Evolutionary conservation across 805 yeast genomes (phyloP).

Genomic region (Candida pini): DNA sequence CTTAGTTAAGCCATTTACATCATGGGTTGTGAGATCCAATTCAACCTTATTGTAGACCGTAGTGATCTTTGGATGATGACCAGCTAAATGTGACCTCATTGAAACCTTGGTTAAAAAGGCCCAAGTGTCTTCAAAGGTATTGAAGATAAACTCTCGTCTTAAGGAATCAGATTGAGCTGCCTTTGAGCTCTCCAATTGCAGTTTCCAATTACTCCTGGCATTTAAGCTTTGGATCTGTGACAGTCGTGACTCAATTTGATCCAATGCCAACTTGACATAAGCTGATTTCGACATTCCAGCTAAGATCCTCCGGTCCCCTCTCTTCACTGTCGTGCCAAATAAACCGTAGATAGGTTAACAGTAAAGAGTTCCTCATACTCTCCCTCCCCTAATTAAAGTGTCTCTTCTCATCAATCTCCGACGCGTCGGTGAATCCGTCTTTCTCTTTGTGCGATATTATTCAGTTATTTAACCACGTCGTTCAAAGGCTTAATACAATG

Average conservation of each 20-base stretch:
- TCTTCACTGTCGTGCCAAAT: too few relatives aligned
- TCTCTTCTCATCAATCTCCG: too few relatives aligned
- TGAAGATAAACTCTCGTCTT: slow-evolving; percentile 36
- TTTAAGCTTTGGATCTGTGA: slow-evolving; percentile 8
- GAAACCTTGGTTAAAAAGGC: slow-evolving; percentile 54
- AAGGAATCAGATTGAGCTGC: slow-evolving; percentile 15
- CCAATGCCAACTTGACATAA: slow-evolving; percentile 23
- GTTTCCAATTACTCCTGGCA: slow-evolving; percentile 8
- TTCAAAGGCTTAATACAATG: too few relatives aligned
- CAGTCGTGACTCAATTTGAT: slow-evolving; percentile 20
- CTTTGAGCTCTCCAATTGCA: neutral
- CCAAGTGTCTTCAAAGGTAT: slow-evolving; percentile 61
- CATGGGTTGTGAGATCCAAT: slow-evolving; percentile 60
- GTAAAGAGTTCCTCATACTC: too few relatives aligned
- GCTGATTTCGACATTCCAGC: slow-evolving; percentile 26
- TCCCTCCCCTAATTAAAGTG: too few relatives aligned
- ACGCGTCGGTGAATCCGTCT: too few relatives aligned
- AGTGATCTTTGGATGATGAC: slow-evolving; percentile 67
- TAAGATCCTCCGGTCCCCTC: too few relatives aligned
- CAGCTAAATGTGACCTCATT: slow-evolving; percentile 47
- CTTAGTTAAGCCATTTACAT: slow-evolving; percentile 45
- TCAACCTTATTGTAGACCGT: slow-evolving; percentile 58
- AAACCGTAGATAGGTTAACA: too few relatives aligned
- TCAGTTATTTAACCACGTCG: too few relatives aligned
- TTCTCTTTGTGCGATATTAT: too few relatives aligned